Base-by-base conservation (phyloP, 306 rosid species). In the Notholithocarpus densiflorus region DNA sequence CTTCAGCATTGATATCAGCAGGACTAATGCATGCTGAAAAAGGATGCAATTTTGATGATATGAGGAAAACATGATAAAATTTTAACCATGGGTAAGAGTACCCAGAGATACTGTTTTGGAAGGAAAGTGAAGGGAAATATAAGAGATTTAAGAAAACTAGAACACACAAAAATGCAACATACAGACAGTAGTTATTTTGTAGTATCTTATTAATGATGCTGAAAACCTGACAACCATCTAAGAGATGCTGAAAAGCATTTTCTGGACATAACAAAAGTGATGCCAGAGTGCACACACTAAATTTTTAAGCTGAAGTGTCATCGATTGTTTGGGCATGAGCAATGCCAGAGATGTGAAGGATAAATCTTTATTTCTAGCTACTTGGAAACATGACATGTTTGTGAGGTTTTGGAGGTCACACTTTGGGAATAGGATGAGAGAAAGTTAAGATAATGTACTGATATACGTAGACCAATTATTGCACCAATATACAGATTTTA, bases 1-100 rank as follows among this genome's bases (percentile, higher is more conserved):
- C 99, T 91, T 96, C 99, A 26, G 97, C 98, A 82, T 96, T 96
- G 81, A 96, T 96, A 82, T 96, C 99, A 73, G 99, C 98, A 69
- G 99, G 99, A 83, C 99, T 96, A 79, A 93, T 92, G 89, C 99
- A 96, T 79, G 99, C 99, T 96, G 87, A 77, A 84, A 90, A 62
- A 72, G 62, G 71, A 75, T 77, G 61, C 74, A 10, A 59, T 72
- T 26, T 37, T 77, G 64, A 19, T 48, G 68, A 62, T n/a, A 75
- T 57, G 74, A 89, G 80, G 75, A 81, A 85, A 83, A 56, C 27
- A 80, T 61, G 54, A n/a, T 40, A n/a, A n/a, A n/a, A n/a, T n/a
- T n/a, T n/a, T n/a, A n/a, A n/a, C n/a, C n/a, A n/a, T n/a, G n/a
- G n/a, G n/a, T n/a, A n/a, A n/a, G n/a, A n/a, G n/a, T n/a, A 52